A percentile compares a stretch with the other conserved stretches of the same genome.
Conservation (phyloP, 306 rosid species). For the Dryas octopetala region DNA sequence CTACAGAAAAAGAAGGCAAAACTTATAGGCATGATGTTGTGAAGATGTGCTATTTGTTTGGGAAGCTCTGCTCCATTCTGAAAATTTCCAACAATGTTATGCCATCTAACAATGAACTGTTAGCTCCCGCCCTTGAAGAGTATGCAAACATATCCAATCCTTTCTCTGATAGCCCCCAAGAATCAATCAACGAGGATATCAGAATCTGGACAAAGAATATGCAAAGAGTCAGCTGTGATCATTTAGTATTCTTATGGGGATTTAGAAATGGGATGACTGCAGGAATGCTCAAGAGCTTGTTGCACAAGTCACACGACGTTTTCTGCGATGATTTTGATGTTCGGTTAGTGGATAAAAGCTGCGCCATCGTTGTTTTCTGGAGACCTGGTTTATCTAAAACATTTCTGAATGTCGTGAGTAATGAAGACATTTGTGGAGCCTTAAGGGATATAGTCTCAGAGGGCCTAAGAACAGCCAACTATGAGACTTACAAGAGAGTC, state of each 20-base stretch:
- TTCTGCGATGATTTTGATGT: conserved; percentile 73
- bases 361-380: conserved; percentile 80
- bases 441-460: conserved; percentile 58
- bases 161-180: conserved; percentile 24
- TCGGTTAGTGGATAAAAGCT: conserved; percentile 62
- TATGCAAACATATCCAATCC: conserved; percentile 42
- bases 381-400: conserved; percentile 48
- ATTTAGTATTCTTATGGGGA: conserved; percentile 83
- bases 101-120: conserved; percentile 28
- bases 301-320: conserved; percentile 46
- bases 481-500: conserved; percentile 51
- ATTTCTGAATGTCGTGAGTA: conserved; percentile 42
- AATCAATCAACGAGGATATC: conserved; percentile 37
- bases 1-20: conserved; percentile 50
- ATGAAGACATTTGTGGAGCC: conserved; percentile 43
- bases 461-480: conserved; percentile 61
- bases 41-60: conserved; percentile 60
- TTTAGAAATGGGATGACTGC: conserved; percentile 60
- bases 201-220: conserved; percentile 51
- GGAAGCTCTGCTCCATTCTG: conserved; percentile 66
- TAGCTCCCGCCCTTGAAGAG: conserved; percentile 42
- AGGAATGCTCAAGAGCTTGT: conserved; percentile 50
- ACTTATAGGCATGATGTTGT: conserved; percentile 58
- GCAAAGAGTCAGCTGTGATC: conserved; percentile 49
- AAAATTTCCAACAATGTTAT: conserved; percentile 41